Base-by-base conservation (phyloP, 805 yeast genomes). In the Saccharomyces kudriavzevii region DNA sequence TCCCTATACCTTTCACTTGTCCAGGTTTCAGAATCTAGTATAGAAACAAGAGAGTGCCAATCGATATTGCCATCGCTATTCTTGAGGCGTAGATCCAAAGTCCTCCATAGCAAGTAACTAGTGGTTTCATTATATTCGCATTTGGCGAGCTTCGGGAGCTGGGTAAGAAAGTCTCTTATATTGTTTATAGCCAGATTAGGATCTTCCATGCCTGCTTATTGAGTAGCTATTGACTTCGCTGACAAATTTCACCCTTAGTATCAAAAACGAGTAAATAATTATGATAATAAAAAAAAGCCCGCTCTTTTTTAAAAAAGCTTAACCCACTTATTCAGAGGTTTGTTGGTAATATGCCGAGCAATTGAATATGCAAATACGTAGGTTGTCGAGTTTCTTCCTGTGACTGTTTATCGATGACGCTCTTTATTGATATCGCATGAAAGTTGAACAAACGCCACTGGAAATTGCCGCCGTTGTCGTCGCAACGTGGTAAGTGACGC, bases 31-130 rank as follows among this genome's bases (percentile, higher is more conserved):
- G 64, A 56, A 26, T 52, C 56, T 31, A 67, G 55, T 10, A 59
- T 27, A 17, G 53, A 49, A 13, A 54, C 49, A 11, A 62, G 53
- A 4, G 60, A 58, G 14, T 50, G 48, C 70, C 70, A 66, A 45
- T 66, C 59, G 2, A 65, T 51, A 11, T 54, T 47, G 9, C 54
- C 49, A 8, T 55, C 52, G 13, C 56, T 57, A 5, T 53, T 48
- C 17, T 52, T 47, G 26, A 64, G 40, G 30, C 64, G 58, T 30
- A 51, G 51, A 17, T 52, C 50, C 27, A 66, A 51, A 2, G 60
- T 56, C 45, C 64, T 67, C 69, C 70, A 68, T 8, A 67, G 51
- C 26, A 61, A 35, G 50, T 62, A 68, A 31, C 67, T 58, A 1
- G 60, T 57, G 3, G 58, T 55, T 22, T 63, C 65, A 51, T 59